Evolutionary conservation across 2,329 filamentous ascomycete species (phyloP).

Genomic region (Fusarium sp.): DNA sequence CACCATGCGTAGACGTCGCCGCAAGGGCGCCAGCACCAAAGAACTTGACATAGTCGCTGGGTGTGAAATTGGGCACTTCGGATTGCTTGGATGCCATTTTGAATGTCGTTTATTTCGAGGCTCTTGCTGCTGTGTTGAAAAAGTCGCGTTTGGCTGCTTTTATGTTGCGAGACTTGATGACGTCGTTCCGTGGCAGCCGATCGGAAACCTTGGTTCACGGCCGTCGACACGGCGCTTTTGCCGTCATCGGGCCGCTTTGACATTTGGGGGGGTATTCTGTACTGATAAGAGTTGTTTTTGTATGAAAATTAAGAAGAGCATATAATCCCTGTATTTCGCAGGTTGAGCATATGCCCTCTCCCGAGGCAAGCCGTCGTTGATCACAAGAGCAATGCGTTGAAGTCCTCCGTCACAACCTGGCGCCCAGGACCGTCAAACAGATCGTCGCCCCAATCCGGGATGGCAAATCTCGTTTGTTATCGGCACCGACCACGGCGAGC

Average conservation of each 20-base stretch:
- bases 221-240: constrained; percentile 3
- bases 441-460: neutral
- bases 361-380: neutral
- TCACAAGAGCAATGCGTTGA: neutral
- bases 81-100: constrained; percentile 42
- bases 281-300: neutral
- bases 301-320: neutral
- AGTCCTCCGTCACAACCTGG: neutral
- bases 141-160: constrained; percentile 25
- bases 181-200: constrained; percentile 13
- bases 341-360: neutral
- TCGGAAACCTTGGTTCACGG: constrained; percentile 6
- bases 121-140: neutral
- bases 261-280: neutral
- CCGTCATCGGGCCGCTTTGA: constrained; percentile 19
- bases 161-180: constrained; percentile 28
- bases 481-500: neutral
- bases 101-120: constrained; percentile 4
- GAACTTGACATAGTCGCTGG: constrained; percentile 63
- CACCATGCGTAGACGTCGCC: constrained; percentile 64
- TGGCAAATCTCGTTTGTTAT: neutral
- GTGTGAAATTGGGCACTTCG: constrained; percentile 55
- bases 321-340: neutral
- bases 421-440: neutral
- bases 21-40: constrained; percentile 65